Conservation (phyloP, 2,329 filamentous ascomycete species). For the Penicillium sp. region DNA sequence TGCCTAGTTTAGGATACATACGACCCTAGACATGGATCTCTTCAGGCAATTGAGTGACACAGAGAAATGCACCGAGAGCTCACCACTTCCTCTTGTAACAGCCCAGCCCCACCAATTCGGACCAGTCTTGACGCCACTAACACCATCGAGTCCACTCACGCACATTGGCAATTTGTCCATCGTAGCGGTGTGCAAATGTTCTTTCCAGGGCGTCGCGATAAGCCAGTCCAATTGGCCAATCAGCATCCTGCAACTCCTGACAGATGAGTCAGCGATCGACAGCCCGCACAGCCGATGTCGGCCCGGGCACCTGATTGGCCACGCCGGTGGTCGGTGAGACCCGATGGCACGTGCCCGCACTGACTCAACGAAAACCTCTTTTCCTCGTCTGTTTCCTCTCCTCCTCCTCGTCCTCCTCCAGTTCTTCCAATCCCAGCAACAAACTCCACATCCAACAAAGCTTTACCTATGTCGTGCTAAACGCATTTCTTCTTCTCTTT, state of each 20-base stretch:
- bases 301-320: slow-evolving; percentile 36
- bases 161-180: neutral
- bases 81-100: neutral
- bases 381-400: slow-evolving; percentile 19
- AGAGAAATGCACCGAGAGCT: slow-evolving; percentile 13
- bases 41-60: slow-evolving; percentile 10
- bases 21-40: neutral
- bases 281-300: slow-evolving; percentile 24
- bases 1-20: neutral
- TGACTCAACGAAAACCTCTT: slow-evolving; percentile 33
- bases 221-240: slow-evolving; percentile 9
- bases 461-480: slow-evolving; percentile 40
- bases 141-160: neutral
- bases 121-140: neutral
- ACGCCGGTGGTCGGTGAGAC: slow-evolving; percentile 35
- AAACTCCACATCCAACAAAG: slow-evolving; percentile 7
- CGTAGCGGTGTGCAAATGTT: slow-evolving; percentile 13
- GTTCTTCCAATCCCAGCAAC: slow-evolving; percentile 15
- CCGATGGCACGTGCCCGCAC: slow-evolving; percentile 34
- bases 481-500: slow-evolving; percentile 22
- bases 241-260: neutral
- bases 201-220: neutral
- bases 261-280: slow-evolving; percentile 9
- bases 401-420: too few relatives aligned
- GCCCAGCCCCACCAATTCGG: neutral